Base-by-base conservation (phyloP, 805 yeast genomes). In the Isabelozyma heimii region DNA sequence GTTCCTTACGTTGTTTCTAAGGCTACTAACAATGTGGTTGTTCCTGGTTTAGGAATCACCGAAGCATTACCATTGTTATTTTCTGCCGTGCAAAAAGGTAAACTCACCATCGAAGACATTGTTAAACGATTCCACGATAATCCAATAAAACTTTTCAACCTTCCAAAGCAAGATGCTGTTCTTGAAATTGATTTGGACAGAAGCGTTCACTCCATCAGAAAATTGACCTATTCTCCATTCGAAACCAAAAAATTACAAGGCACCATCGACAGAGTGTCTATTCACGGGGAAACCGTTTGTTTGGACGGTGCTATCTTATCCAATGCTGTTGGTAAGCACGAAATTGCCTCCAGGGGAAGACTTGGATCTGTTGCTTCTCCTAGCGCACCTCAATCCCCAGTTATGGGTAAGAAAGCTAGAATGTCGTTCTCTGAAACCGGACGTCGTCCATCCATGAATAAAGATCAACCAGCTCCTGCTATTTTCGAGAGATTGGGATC, bases 151-250 rank as follows among this genome's bases (percentile, higher is more conserved):
- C 89, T 92, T 61, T 91, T 92, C 75, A 87, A 85, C 59, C 76
- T 92, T 52, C 88, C 91, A 55, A 87, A 84, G 58, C 91, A 87
- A 69, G 87, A 85, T 52, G 81, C 97, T 13, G 64, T 77, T 44
- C 85, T 92, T 57, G 97, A 91, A 68, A 72, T 92, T 51, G 95
- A 91, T 63, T 70, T 89, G 57, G 97, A 91, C 69, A 83, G 95
- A 67, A 65, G 73, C 14, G 66, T 71, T 46, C 59, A 73, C n/a
- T 69, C 80, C 9, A 59, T 73, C 50, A 45, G 37, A 30, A 71
- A 70, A 54, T 65, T 72, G 40, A 45, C 48, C n/a, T 50, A 49
- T 6, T 48, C 61, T 13, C 43, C 54, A n/a, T 53, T 58, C 42
- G 53, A 49, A 37, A 50, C 49, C 27, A 63, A 76, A 8, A 72